These are phyloP conservation scores for Solanum ossicruentum DNA, from an alignment of 257 asterid genomes.

Conservation along the genomic window DNA sequence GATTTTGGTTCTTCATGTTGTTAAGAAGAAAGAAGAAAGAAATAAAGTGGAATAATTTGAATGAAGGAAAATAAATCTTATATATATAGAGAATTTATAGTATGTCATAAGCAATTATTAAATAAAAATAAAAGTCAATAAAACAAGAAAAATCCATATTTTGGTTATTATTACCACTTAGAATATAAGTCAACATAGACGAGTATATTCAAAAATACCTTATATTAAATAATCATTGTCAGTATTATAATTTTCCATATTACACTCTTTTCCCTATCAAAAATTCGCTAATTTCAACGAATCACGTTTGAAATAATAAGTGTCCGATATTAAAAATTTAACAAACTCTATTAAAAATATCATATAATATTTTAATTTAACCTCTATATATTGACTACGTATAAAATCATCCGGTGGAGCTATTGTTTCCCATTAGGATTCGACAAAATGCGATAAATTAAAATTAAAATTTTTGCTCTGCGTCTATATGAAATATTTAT, in stretches of 20 bases:
- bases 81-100: background rate
- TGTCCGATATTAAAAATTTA: background rate
- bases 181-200: background rate
- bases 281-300: background rate
- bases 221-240: too few relatives aligned
- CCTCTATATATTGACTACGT: background rate
- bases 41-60: background rate
- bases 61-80: background rate
- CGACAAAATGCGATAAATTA: too few relatives aligned
- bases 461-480: background rate
- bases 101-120: background rate
- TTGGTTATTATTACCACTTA: background rate
- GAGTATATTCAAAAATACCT: background rate
- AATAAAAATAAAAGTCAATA: background rate
- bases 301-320: too few relatives aligned
- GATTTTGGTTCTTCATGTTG: slow-evolving; percentile 16
- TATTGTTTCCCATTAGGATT: background rate
- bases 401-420: background rate
- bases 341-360: background rate
- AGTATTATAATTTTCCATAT: background rate
- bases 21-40: background rate
- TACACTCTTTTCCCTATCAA: background rate
- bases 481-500: background rate
- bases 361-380: background rate
- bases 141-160: background rate